These are phyloP conservation scores for Saccharomyces eubayanus DNA, from an alignment of 805 yeast species.

Conservation along the genomic window DNA sequence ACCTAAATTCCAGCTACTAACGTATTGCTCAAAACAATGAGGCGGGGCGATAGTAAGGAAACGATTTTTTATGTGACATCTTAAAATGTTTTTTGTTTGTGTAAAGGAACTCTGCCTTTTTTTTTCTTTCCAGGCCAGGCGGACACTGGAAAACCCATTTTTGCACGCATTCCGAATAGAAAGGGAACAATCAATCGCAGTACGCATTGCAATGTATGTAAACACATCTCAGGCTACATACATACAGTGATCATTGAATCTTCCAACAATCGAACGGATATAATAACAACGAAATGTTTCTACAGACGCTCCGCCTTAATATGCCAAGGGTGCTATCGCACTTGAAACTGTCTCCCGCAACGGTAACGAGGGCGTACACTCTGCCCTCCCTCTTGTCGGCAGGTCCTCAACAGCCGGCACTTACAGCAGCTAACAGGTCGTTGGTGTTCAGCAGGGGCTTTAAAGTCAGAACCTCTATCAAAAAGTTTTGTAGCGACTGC, in stretches of 20 bases:
- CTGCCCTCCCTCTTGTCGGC: not conserved
- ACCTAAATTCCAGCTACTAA: not conserved
- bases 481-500: constrained; percentile 88
- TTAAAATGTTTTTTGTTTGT: not conserved
- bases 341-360: not conserved
- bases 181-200: not conserved
- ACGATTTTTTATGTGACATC: not conserved
- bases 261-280: not conserved
- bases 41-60: not conserved
- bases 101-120: not conserved
- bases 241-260: not conserved
- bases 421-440: not conserved
- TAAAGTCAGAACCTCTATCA: constrained; percentile 87
- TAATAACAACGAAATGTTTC: not conserved
- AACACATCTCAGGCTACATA: not conserved
- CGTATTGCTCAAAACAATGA: not conserved
- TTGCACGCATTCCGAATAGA: not conserved
- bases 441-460: constrained; percentile 50
- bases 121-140: not conserved
- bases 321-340: not conserved
- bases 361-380: not conserved
- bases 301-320: not conserved
- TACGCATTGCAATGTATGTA: not conserved
- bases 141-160: not conserved
- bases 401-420: not conserved